A percentile compares a stretch with the other conserved stretches of the same genome.
Conservation (phyloP, 257 asterid species). For the Solanum pimpinellifolium region DNA sequence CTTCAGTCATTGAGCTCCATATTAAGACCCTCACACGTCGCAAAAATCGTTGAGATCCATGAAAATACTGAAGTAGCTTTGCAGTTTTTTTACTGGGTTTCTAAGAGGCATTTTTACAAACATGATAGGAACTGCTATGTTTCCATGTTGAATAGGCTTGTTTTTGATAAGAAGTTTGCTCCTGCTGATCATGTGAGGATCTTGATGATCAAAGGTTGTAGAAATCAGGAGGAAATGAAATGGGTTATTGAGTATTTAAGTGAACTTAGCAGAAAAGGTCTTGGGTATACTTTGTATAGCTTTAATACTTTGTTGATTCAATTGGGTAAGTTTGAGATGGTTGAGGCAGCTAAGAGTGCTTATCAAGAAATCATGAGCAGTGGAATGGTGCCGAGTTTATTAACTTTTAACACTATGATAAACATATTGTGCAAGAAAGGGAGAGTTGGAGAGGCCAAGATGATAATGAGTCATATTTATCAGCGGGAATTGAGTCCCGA, state of each 20-base stretch:
- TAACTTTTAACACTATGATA: slow-evolving; percentile 75
- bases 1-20: slow-evolving; percentile 40
- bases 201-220: slow-evolving; percentile 62
- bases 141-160: slow-evolving; percentile 71
- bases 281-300: slow-evolving; percentile 49
- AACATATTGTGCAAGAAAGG: slow-evolving; percentile 78
- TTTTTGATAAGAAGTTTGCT: slow-evolving; percentile 33
- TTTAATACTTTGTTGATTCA: slow-evolving; percentile 81
- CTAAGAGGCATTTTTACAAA: slow-evolving; percentile 65
- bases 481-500: slow-evolving; percentile 55
- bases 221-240: slow-evolving; percentile 39
- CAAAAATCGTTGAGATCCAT: slow-evolving; percentile 32
- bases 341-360: slow-evolving; percentile 42
- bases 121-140: slow-evolving; percentile 65
- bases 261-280: slow-evolving; percentile 28
- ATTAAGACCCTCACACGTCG: slow-evolving; percentile 54
- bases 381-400: slow-evolving; percentile 50
- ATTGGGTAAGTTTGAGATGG: slow-evolving; percentile 62
- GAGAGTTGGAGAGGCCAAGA: slow-evolving; percentile 58
- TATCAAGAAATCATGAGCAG: slow-evolving; percentile 37
- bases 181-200: slow-evolving; percentile 77
- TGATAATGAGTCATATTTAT: slow-evolving; percentile 43
- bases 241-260: slow-evolving; percentile 49
- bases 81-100: slow-evolving; percentile 72
- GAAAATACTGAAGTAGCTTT: slow-evolving; percentile 37